Conservation (phyloP, 345 rosid genomes). For the Toxicodendron radicans region DNA sequence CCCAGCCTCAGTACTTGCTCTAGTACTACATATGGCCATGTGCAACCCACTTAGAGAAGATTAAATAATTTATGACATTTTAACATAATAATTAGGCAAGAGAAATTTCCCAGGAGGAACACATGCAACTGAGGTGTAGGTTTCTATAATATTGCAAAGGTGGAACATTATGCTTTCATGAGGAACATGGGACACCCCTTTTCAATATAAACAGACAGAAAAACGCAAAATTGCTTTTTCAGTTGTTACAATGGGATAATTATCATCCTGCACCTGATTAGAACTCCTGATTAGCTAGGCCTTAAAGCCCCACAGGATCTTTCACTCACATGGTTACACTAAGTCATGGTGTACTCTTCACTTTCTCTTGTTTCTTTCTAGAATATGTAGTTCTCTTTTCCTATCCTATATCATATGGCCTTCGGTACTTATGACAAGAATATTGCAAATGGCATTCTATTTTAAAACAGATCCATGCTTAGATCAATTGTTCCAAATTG, state of each 20-base stretch:
- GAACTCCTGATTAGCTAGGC: background rate
- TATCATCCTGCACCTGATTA: background rate
- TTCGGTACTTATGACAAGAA: background rate
- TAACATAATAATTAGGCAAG: background rate
- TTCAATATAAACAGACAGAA: background rate
- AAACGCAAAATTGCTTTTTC: background rate
- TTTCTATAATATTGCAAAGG: background rate
- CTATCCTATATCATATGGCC: background rate
- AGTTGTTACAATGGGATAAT: background rate
- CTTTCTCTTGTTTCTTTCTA: background rate
- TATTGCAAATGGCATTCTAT: too few species aligned
- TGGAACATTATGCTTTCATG: background rate
- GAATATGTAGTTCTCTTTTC: background rate
- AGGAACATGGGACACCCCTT: background rate
- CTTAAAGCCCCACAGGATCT: background rate
- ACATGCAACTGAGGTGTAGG: background rate
- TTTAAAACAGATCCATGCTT: too few species aligned
- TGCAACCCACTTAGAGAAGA: slow-evolving; percentile 5
- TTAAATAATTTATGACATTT: background rate
- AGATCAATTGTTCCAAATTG: too few species aligned
- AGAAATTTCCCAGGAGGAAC: background rate
- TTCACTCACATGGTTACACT: background rate
- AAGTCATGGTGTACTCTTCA: background rate
- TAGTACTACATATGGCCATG: slow-evolving; percentile 26
- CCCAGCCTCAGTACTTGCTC: slow-evolving; percentile 41